Conservation (phyloP, 169 alveolate species). For the Eimeria sp. region DNA sequence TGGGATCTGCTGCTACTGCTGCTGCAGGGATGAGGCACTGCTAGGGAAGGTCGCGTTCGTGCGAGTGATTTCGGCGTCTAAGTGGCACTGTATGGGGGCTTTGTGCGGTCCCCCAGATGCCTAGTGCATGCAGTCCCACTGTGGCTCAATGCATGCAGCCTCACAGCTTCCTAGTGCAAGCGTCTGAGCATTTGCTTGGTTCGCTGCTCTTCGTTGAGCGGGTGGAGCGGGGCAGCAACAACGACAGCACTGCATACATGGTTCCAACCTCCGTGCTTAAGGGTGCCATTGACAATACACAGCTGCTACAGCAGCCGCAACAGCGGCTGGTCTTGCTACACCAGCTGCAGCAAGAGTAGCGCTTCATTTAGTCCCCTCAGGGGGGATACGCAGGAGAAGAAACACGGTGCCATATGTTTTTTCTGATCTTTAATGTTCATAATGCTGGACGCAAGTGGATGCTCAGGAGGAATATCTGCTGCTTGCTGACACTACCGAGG, state of each 20-base stretch:
- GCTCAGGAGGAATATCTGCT: background rate
- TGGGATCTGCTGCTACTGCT: background rate
- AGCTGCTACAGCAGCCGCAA: background rate
- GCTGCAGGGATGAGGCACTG: conserved; percentile 79
- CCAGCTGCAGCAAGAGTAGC: background rate
- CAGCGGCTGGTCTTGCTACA: background rate
- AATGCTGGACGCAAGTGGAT: too few species aligned
- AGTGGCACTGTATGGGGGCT: conserved; percentile 81
- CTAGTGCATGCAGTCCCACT: background rate
- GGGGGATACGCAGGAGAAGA: too few species aligned
- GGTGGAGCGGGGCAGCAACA: background rate
- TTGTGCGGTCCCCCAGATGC: conserved; percentile 44
- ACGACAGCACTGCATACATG: background rate
- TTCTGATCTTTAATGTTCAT: too few species aligned
- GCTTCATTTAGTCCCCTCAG: background rate
- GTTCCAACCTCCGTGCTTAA: background rate
- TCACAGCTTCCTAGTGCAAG: background rate
- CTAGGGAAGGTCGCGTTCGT: conserved; percentile 60
- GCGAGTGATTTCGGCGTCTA: conserved; percentile 55
- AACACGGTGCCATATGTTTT: background rate
- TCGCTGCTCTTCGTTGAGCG: background rate
- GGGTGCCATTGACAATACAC: background rate
- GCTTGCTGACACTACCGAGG: background rate
- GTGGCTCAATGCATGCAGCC: background rate
- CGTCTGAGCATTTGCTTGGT: background rate